A percentile compares a stretch with the other conserved stretches of the same genome.
Evolutionary conservation across 208 protist genomes (phyloP).

Genomic region (Acanthamoeba castellanii): DNA sequence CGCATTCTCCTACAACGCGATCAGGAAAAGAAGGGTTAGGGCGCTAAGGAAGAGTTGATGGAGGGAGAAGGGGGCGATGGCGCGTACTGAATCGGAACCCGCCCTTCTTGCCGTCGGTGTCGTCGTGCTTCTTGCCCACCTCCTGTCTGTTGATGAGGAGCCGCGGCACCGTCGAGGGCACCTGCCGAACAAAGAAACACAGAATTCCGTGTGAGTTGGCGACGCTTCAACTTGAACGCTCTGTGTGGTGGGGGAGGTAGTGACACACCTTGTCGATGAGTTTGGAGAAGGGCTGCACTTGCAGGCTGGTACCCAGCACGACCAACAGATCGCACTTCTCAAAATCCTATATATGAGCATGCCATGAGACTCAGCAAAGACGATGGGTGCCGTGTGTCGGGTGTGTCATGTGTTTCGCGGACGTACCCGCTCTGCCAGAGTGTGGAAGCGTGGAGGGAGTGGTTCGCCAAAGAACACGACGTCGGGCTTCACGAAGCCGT

Average conservation of each 20-base stretch:
- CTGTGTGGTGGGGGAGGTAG: no score
- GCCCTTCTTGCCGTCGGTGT: conserved; percentile 27
- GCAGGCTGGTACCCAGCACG: conserved; percentile 86
- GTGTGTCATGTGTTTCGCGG: not conserved
- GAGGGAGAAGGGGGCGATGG: not conserved
- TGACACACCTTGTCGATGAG: not conserved
- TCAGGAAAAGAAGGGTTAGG: not conserved
- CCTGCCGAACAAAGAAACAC: not conserved
- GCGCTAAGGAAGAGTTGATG: not conserved
- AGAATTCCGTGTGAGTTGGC: not conserved
- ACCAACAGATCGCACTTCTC: conserved; percentile 83
- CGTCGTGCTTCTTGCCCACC: conserved; percentile 30
- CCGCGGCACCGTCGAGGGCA: not conserved
- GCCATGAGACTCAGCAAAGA: not conserved
- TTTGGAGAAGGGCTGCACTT: conserved; percentile 86
- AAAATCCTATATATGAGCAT: conserved; percentile 39
- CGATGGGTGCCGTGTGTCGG: not conserved
- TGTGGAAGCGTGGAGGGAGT: conserved; percentile 78
- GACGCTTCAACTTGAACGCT: not conserved
- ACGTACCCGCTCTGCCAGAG: conserved; percentile 8
- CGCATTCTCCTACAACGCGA: not conserved
- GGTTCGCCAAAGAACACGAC: conserved; percentile 88
- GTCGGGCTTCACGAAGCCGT: conserved; percentile 83
- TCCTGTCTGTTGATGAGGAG: conserved; percentile 37
- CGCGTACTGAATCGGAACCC: conserved; percentile 43